Base-by-base conservation (phyloP, 768 basidiomycete species). In the Clathrus columnatus region DNA sequence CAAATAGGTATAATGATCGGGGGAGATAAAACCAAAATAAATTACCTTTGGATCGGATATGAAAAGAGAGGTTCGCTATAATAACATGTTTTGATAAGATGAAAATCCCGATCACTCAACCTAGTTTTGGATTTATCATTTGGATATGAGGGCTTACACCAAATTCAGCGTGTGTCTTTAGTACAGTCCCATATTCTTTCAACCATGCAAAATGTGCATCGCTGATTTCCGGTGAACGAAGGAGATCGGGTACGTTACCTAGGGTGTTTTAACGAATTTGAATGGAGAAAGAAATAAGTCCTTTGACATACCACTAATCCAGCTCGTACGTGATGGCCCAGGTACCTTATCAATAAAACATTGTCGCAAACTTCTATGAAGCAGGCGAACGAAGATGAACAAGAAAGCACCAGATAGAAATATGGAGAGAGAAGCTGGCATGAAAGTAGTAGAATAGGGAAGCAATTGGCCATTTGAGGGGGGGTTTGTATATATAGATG, bases 71-170 rank as follows among this genome's bases (percentile, higher is more conserved):
- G 44, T 45, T 5, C 27, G 17, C 52, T 54, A 46, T n/a, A n/a
- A n/a, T n/a, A n/a, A n/a, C n/a, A n/a, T n/a, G n/a, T n/a, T n/a
- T n/a, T n/a, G n/a, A n/a, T n/a, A n/a, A n/a, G n/a, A n/a, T n/a
- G n/a, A n/a, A n/a, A n/a, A n/a, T n/a, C n/a, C n/a, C n/a, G n/a
- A n/a, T n/a, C n/a, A n/a, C n/a, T n/a, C n/a, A n/a, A n/a, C n/a
- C n/a, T n/a, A n/a, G n/a, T n/a, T n/a, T n/a, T n/a, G n/a, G n/a
- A n/a, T n/a, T n/a, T n/a, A n/a, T n/a, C n/a, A n/a, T n/a, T n/a
- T n/a, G n/a, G n/a, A n/a, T n/a, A n/a, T n/a, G n/a, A n/a, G 10
- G 14, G 48, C 63, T 47, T 41, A 67, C 65, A 7, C 61, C 57
- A 17, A 64, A 54, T 42, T 55, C 60, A 7, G 51, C 58, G 30